phyloP scores from a whole-genome alignment of 306 rosid species.

The Prinsepia uniflora region DNA sequence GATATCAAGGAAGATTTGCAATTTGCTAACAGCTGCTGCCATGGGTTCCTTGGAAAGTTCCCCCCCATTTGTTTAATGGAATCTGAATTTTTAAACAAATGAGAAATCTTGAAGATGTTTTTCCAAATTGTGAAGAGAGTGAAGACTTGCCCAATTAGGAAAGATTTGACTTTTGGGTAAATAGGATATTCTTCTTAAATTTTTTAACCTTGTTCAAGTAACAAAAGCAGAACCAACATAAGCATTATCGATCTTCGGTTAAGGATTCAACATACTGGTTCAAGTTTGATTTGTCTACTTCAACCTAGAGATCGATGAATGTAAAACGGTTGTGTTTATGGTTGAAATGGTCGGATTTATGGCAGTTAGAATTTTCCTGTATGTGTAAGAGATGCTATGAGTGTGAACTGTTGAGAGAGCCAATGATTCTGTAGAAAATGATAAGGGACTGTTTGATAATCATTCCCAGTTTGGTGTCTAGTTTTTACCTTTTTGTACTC shows the following conservation, averaged over 20 bases:
- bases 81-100: background rate
- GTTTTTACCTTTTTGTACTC: background rate
- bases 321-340: background rate
- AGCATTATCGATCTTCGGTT: background rate
- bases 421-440: background rate
- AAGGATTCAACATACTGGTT: background rate
- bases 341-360: background rate
- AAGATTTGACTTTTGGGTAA: background rate
- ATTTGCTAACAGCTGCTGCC: background rate
- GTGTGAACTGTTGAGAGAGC: background rate
- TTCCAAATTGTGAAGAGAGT: background rate
- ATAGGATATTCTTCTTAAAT: background rate
- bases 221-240: background rate
- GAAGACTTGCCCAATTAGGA: constrained; percentile 1
- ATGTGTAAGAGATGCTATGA: background rate
- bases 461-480: too few relatives aligned
- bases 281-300: background rate
- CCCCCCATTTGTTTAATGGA: background rate
- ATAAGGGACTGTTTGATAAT: background rate
- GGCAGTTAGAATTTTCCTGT: background rate
- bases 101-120: background rate
- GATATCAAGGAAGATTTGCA: constrained; percentile 1
- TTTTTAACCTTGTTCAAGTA: background rate
- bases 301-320: background rate
- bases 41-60: background rate